These are phyloP conservation scores for Scheffersomyces lignosus DNA, from an alignment of 805 yeast genomes.

Conservation along the genomic window DNA sequence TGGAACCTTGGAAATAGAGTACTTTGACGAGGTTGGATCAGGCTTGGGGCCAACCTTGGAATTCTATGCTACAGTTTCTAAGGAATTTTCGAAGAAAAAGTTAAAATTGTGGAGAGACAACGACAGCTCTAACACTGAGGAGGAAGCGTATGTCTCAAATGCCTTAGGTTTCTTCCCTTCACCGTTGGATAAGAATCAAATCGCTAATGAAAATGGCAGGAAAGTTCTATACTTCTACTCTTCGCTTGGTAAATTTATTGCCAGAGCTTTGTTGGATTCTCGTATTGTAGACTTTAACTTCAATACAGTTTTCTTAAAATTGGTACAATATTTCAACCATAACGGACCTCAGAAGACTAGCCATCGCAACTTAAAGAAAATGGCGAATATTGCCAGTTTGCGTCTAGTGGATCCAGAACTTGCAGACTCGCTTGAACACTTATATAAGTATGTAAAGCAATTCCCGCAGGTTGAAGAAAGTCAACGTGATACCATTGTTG, in stretches of 20 bases:
- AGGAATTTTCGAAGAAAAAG: slow-evolving; percentile 60
- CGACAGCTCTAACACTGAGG: slow-evolving; percentile 14
- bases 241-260: slow-evolving; percentile 78
- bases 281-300: slow-evolving; percentile 82
- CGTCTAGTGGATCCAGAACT: slow-evolving; percentile 56
- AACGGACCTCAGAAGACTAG: slow-evolving; percentile 3
- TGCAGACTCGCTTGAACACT: slow-evolving; percentile 55
- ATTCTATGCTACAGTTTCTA: slow-evolving; percentile 80
- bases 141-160: slow-evolving; percentile 39
- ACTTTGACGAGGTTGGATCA: slow-evolving; percentile 88
- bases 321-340: slow-evolving; percentile 44
- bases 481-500: slow-evolving; percentile 14
- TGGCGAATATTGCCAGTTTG: slow-evolving; percentile 39
- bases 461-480: slow-evolving; percentile 13
- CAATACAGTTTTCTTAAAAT: slow-evolving; percentile 65
- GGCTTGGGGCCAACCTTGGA: slow-evolving; percentile 96
- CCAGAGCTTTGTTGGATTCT: slow-evolving; percentile 84
- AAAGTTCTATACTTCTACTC: slow-evolving; percentile 55
- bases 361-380: slow-evolving; percentile 15
- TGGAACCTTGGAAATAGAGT: slow-evolving; percentile 81
- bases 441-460: slow-evolving; percentile 43
- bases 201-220: slow-evolving; percentile 31
- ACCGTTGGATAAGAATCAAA: slow-evolving; percentile 44
- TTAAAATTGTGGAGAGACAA: slow-evolving; percentile 68
- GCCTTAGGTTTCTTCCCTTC: slow-evolving; percentile 70